phyloP scores from a whole-genome alignment of 768 basidiomycete species.

The Pisolithus tinctorius region DNA sequence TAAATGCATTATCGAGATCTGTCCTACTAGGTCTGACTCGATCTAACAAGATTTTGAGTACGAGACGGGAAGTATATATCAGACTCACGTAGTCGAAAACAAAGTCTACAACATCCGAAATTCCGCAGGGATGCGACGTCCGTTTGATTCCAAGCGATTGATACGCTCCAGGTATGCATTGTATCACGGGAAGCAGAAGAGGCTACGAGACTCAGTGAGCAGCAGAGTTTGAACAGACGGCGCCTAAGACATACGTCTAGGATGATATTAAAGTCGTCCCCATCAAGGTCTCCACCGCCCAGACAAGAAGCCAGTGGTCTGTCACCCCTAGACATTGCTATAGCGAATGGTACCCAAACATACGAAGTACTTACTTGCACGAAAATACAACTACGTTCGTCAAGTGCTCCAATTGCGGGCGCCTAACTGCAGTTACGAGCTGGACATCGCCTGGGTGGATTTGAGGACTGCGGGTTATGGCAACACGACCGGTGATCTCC shows the following conservation, averaged over 20 bases:
- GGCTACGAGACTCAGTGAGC: conserved; percentile 15
- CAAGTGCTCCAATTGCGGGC: conserved; percentile 32
- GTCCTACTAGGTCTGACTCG: conserved; percentile 34
- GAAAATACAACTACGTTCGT: conserved; percentile 46
- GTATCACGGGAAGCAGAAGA: conserved; percentile 22
- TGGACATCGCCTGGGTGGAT: conserved; percentile 47
- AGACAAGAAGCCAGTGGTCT: conserved; percentile 41
- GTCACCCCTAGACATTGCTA: conserved; percentile 26
- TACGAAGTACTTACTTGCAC: conserved; percentile 29
- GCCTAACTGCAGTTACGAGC: conserved; percentile 36
- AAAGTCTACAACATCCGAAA: conserved; percentile 41
- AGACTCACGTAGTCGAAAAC: conserved; percentile 40
- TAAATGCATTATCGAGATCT: conserved; percentile 37
- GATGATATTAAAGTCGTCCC: conserved; percentile 46
- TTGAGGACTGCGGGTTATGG: conserved; percentile 47
- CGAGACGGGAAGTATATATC: neutral
- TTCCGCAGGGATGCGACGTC: conserved; percentile 27
- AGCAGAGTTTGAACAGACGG: conserved; percentile 5
- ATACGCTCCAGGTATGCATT: conserved; percentile 33
- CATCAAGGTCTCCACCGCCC: conserved; percentile 50
- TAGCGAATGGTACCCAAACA: neutral
- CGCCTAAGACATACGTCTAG: conserved; percentile 28
- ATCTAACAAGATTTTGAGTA: conserved; percentile 16
- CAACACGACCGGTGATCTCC: conserved; percentile 31
- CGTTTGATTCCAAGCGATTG: conserved; percentile 27